Evolutionary conservation across 2,329 filamentous ascomycete species (phyloP).

Genomic region (Diaporthe sp.): DNA sequence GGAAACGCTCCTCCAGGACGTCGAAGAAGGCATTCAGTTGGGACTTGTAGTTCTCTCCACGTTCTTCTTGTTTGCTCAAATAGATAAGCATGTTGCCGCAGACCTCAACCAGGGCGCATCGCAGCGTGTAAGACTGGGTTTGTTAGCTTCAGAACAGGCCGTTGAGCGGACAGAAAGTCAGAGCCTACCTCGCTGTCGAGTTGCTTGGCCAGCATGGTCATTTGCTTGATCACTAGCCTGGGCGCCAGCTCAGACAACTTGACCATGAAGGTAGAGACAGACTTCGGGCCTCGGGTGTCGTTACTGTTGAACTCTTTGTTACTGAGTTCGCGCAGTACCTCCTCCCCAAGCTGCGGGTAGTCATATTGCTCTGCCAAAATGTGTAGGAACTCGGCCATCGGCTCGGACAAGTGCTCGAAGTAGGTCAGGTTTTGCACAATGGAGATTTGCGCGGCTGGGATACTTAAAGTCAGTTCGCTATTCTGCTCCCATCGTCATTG

Average conservation of each 20-base stretch:
- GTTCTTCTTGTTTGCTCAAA: slow-evolving; percentile 91
- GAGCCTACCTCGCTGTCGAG: slow-evolving; percentile 86
- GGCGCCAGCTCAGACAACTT: slow-evolving; percentile 94
- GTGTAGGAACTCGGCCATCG: slow-evolving; percentile 98
- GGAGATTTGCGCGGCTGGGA: slow-evolving; percentile 89
- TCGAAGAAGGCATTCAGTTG: slow-evolving; percentile 98
- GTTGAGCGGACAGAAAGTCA: rapidly evolving
- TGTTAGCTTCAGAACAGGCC: slow-evolving; percentile 43
- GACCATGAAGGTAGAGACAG: slow-evolving; percentile 92
- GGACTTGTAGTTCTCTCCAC: slow-evolving; percentile 91
- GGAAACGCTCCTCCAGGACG: slow-evolving; percentile 93
- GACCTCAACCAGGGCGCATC: slow-evolving; percentile 95
- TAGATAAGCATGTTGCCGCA: slow-evolving; percentile 95
- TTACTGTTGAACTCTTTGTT: slow-evolving; percentile 99
- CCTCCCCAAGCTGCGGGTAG: slow-evolving; percentile 93
- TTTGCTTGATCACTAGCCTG: slow-evolving; percentile 94
- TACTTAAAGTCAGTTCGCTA: slow-evolving; percentile 47
- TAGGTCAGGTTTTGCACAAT: slow-evolving; percentile 98
- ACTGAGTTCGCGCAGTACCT: slow-evolving; percentile 92
- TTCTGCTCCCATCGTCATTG: neutral
- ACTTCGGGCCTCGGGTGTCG: slow-evolving; percentile 95
- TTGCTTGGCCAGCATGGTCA: slow-evolving; percentile 94
- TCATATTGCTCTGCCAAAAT: slow-evolving; percentile 98
- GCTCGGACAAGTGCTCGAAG: slow-evolving; percentile 98
- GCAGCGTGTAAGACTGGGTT: slow-evolving; percentile 85